phyloP scores from a whole-genome alignment of 805 yeast genomes.

The Candida oleophila region DNA sequence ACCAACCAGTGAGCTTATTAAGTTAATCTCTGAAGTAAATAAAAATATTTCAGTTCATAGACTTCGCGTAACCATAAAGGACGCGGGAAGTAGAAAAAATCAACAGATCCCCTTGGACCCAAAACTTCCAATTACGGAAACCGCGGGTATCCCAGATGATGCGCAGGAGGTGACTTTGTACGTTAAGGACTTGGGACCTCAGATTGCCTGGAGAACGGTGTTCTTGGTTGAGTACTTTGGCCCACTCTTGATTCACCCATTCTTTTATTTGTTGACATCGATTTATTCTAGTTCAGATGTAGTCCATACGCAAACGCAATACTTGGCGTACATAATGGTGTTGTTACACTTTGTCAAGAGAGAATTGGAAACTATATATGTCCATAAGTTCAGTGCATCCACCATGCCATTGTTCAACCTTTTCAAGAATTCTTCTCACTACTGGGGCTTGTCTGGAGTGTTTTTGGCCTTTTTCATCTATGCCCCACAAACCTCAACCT shows the following conservation, averaged over 20 bases:
- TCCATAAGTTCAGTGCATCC: conserved; percentile 81
- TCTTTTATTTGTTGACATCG: conserved; percentile 53
- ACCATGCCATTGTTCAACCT: conserved; percentile 91
- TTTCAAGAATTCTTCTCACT: conserved; percentile 86
- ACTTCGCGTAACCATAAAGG: conserved; percentile 26
- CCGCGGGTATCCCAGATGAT: conserved; percentile 33
- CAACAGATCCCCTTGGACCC: conserved; percentile 43
- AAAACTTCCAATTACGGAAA: conserved; percentile 44
- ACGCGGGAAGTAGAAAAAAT: conserved; percentile 19
- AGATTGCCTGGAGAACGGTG: conserved; percentile 90
- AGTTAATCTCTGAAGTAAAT: conserved; percentile 44
- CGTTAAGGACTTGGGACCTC: conserved; percentile 91
- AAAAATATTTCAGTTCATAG: conserved; percentile 30
- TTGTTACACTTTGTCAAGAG: conserved; percentile 81
- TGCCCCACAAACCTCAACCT: conserved; percentile 16
- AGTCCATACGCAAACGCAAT: conserved; percentile 52
- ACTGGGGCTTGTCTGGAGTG: conserved; percentile 88
- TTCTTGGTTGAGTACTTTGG: conserved; percentile 86
- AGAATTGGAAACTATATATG: conserved; percentile 80
- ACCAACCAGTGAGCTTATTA: conserved; percentile 43
- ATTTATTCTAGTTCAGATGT: conserved; percentile 22
- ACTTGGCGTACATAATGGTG: conserved; percentile 52
- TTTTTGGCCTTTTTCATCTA: conserved; percentile 50
- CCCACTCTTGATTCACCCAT: conserved; percentile 77
- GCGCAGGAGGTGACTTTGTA: conserved; percentile 41